Evolutionary conservation across 306 rosid species (phyloP).

Genomic region (Cucurbita ficifolia): DNA sequence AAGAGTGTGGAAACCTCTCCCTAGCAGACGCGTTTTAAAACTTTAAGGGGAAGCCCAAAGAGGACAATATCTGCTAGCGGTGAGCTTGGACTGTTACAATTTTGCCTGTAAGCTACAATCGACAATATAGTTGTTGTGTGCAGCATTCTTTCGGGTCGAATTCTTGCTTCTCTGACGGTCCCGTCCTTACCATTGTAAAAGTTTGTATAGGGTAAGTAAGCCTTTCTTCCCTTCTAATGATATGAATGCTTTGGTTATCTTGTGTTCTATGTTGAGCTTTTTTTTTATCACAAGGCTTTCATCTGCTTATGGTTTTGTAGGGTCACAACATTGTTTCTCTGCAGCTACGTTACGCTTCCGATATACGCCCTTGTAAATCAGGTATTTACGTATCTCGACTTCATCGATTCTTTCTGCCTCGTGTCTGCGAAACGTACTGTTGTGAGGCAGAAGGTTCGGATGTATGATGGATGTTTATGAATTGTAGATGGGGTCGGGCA

Average conservation of each 20-base stretch:
- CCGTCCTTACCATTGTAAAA: conserved; percentile 38
- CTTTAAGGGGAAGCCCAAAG: too few relatives aligned
- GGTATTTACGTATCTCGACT: conserved; percentile 23
- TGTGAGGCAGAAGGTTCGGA: not conserved
- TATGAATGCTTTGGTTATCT: not conserved
- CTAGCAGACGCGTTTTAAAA: too few relatives aligned
- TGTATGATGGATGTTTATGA: not conserved
- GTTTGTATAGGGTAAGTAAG: conserved; percentile 67
- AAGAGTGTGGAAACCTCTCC: too few relatives aligned
- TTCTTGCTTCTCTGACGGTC: conserved; percentile 61
- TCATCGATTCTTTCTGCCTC: not conserved
- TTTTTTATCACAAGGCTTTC: not conserved
- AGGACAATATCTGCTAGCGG: too few relatives aligned
- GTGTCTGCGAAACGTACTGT: not conserved
- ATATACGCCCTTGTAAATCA: conserved; percentile 81
- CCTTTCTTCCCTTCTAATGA: not conserved
- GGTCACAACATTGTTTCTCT: conserved; percentile 36
- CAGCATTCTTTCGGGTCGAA: conserved; percentile 58
- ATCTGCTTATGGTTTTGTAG: conserved; percentile 19
- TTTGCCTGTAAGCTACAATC: not conserved
- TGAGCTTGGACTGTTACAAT: too few relatives aligned
- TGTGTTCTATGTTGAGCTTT: not conserved
- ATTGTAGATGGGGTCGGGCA: conserved; percentile 69
- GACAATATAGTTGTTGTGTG: conserved; percentile 17
- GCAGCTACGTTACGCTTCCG: conserved; percentile 91